These are phyloP conservation scores for Noccaea bulbosa DNA, from an alignment of 345 rosid species.

Conservation along the genomic window DNA sequence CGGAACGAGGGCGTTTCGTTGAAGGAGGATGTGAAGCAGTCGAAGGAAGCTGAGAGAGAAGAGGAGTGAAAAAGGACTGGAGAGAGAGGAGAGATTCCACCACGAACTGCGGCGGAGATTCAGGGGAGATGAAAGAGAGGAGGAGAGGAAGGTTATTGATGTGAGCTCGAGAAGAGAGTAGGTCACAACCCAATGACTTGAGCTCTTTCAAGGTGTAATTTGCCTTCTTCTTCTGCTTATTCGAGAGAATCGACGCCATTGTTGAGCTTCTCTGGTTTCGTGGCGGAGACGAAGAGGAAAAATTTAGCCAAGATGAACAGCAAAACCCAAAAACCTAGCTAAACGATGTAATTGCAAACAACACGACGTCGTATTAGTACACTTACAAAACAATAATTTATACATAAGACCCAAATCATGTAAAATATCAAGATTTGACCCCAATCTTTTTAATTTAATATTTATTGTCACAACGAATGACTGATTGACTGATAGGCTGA, in stretches of 20 bases:
- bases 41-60: slow-evolving; percentile 74
- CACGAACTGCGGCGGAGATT: slow-evolving; percentile 62
- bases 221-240: slow-evolving; percentile 44
- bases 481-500: not conserved
- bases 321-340: slow-evolving; percentile 25
- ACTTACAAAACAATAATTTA: not conserved
- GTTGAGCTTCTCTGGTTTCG: slow-evolving; percentile 32
- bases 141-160: slow-evolving; percentile 82
- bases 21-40: slow-evolving; percentile 44
- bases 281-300: slow-evolving; percentile 23
- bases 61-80: slow-evolving; percentile 85
- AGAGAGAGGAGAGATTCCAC: slow-evolving; percentile 88
- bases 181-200: slow-evolving; percentile 65
- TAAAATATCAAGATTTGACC: not conserved
- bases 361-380: not conserved
- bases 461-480: not conserved
- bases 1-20: slow-evolving; percentile 33
- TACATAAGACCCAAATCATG: not conserved
- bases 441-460: not conserved
- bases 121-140: slow-evolving; percentile 64
- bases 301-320: not conserved
- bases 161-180: slow-evolving; percentile 76
- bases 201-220: slow-evolving; percentile 60
- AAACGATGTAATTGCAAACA: not conserved
- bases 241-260: slow-evolving; percentile 56